Evolutionary conservation across 106 monocot genomes (phyloP).

Genomic region (Dendrobium chrysotoxum): DNA sequence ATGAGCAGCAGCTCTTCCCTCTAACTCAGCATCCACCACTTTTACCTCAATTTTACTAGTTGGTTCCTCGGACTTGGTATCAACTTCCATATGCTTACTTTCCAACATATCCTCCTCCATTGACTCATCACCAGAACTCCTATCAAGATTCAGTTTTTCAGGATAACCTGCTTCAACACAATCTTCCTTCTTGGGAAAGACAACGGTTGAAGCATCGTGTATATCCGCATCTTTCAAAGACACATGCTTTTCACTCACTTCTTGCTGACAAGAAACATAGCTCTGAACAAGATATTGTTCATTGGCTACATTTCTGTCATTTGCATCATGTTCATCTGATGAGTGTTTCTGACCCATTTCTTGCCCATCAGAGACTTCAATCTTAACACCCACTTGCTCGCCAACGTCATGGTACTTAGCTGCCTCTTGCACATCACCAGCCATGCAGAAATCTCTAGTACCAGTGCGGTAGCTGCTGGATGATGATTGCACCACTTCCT

Average conservation of each 20-base stretch:
- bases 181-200: slow-evolving; percentile 39
- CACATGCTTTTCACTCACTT: not conserved
- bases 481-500: slow-evolving; percentile 59
- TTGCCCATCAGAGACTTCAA: not conserved
- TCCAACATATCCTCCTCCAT: slow-evolving; percentile 76
- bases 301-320: not conserved
- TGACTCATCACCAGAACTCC: slow-evolving; percentile 78
- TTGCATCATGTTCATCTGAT: not conserved
- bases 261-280: not conserved
- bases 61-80: slow-evolving; percentile 21
- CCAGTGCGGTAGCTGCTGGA: slow-evolving; percentile 25
- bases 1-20: slow-evolving; percentile 16
- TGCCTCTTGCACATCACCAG: slow-evolving; percentile 32
- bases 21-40: slow-evolving; percentile 8
- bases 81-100: slow-evolving; percentile 37
- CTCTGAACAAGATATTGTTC: not conserved
- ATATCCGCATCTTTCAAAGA: not conserved
- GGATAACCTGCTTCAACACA: slow-evolving; percentile 22
- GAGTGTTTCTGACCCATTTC: not conserved
- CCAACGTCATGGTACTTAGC: not conserved
- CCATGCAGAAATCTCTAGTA: slow-evolving; percentile 34
- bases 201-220: slow-evolving; percentile 10
- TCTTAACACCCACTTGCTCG: not conserved
- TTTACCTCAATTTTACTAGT: slow-evolving; percentile 24
- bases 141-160: slow-evolving; percentile 83